phyloP scores from a whole-genome alignment of 805 yeast genomes.

The Candida argentea region DNA sequence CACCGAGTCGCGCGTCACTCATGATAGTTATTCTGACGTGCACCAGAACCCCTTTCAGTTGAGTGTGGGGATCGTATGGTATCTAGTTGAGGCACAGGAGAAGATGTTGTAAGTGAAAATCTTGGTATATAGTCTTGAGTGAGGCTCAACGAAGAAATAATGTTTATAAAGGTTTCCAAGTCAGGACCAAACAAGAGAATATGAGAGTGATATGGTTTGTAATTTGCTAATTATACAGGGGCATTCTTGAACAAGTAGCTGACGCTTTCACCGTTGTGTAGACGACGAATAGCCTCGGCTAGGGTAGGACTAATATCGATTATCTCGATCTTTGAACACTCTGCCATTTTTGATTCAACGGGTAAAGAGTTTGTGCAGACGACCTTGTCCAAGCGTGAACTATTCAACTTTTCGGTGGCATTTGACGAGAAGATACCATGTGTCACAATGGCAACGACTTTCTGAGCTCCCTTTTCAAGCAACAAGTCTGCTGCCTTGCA shows the following conservation, averaged over 20 bases:
- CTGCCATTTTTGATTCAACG: slow-evolving; percentile 47
- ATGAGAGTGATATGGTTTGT: background rate
- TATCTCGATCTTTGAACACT: slow-evolving; percentile 62
- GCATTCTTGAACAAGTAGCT: slow-evolving; percentile 72
- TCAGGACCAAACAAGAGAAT: background rate
- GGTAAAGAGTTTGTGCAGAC: slow-evolving; percentile 95
- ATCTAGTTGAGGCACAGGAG: slow-evolving; percentile 45
- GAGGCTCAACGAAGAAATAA: background rate
- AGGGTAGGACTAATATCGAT: slow-evolving; percentile 79
- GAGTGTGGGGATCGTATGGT: slow-evolving; percentile 57
- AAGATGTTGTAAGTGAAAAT: background rate
- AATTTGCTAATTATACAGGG: slow-evolving; percentile 11
- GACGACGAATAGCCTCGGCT: slow-evolving; percentile 89
- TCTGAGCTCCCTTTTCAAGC: slow-evolving; percentile 68
- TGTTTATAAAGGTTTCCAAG: background rate
- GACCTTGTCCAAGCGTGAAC: slow-evolving; percentile 56
- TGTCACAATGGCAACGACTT: slow-evolving; percentile 88
- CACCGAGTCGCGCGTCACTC: slow-evolving; percentile 26
- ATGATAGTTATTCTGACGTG: slow-evolving; percentile 30
- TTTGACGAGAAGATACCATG: slow-evolving; percentile 89
- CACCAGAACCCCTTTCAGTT: slow-evolving; percentile 56
- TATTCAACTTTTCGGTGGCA: slow-evolving; percentile 65
- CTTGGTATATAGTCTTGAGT: background rate
- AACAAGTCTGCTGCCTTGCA: slow-evolving; percentile 90
- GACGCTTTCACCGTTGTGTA: slow-evolving; percentile 94